Evolutionary conservation across 2,329 filamentous ascomycete species (phyloP), one percentile per base, ranked within the genome.

Genomic region (Aspergillus glaucus): DNA sequence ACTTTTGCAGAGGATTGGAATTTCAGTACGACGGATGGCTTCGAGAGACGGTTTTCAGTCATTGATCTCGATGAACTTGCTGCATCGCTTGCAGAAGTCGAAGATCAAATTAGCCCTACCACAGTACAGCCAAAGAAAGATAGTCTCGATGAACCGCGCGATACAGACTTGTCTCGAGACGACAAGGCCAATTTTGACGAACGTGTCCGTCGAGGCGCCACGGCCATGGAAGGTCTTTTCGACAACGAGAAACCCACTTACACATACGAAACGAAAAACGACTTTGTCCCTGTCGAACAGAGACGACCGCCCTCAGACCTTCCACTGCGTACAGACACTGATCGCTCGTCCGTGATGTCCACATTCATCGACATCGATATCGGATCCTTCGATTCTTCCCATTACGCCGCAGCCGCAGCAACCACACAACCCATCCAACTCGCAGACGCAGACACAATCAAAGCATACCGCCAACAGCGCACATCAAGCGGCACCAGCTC

Each of bases 21-120:
- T 49, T 85, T 85, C 60, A 84, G 80, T 56, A 82, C 79, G 4
- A 82, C 80, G 2, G 79, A 80, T 53, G 76, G 79, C 12, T 84
- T 84, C 54, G 78, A 84, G 52, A 69, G 72, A 48, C 62, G 74
- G 30, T 74, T 75, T 44, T 76, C 75, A 2, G 68, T 75, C 39
- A 69, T 76, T 43, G 66, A 72, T 51, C 54, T 73, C 7, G 67
- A 75, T 53, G 66, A 75, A 50, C 63, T 77, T 34, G 65, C 67
- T 12, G 74, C 76, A 45, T 75, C 74, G 1, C 65, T 77, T 44
- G 68, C 71, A 14, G 66, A 69, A 41, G 57, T 73, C 46, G 67
- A 75, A 60, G 58, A 71, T 59, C 62, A 72, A 45, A 53, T 64
- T 58, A 63, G 68, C 54, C 57, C 71, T n/a, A 56, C 51, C 7